phyloP scores from a whole-genome alignment of 352 stramenopile genomes.

The Phytophthora uliginosa region DNA sequence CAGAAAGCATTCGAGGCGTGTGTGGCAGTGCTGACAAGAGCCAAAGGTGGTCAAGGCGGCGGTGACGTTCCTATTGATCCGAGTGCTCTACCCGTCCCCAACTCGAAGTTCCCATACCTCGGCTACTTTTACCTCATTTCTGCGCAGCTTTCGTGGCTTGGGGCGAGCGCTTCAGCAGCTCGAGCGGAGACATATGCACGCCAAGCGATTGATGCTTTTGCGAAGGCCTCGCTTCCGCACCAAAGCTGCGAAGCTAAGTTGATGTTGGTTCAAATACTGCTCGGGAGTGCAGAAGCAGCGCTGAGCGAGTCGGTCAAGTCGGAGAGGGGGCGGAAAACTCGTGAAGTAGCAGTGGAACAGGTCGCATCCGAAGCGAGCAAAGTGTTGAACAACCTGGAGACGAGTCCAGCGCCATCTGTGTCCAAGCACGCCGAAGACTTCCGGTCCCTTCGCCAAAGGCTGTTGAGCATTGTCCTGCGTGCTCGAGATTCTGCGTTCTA shows the following conservation, averaged over 20 bases:
- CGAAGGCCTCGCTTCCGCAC: slow-evolving; percentile 11
- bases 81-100: slow-evolving; percentile 36
- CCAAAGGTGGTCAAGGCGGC: slow-evolving; percentile 28
- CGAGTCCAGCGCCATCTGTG: slow-evolving; percentile 15
- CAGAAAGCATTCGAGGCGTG: slow-evolving; percentile 49
- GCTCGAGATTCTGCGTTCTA: slow-evolving; percentile 41
- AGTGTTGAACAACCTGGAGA: slow-evolving; percentile 7
- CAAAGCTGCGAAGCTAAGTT: slow-evolving; percentile 31
- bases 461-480: slow-evolving; percentile 10
- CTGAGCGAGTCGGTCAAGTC: slow-evolving; percentile 22
- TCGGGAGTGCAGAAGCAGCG: slow-evolving; percentile 28
- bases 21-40: slow-evolving; percentile 39
- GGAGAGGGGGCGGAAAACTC: slow-evolving; percentile 21
- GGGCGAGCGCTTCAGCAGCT: neutral
- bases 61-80: slow-evolving; percentile 31
- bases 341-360: slow-evolving; percentile 10
- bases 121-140: slow-evolving; percentile 44
- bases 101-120: slow-evolving; percentile 41
- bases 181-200: slow-evolving; percentile 22
- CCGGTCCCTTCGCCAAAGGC: neutral
- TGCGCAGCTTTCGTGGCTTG: slow-evolving; percentile 31
- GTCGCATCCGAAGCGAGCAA: neutral
- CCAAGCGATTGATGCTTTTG: slow-evolving; percentile 27
- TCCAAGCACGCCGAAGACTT: slow-evolving; percentile 21
- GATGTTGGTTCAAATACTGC: slow-evolving; percentile 37